Base-by-base conservation (phyloP, 768 basidiomycete species). In the Mycena indigotica region DNA sequence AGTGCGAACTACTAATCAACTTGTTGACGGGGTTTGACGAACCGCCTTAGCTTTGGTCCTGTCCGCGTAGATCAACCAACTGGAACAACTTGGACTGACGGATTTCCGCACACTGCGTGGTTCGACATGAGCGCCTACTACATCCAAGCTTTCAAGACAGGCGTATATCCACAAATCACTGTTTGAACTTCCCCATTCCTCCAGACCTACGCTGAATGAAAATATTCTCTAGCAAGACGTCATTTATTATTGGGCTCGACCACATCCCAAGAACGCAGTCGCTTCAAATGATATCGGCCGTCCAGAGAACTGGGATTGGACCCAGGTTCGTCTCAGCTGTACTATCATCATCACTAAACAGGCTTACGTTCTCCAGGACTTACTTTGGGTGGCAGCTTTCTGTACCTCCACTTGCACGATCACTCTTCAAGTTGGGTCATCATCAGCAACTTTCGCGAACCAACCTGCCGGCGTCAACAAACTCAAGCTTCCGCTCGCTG, bases 381-480 rank as follows among this genome's bases (percentile, higher is more conserved):
- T 77, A 16, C 77, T 91, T 58, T 92, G 85, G 83, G 87, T 81
- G 0, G 81, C 82, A 19, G 86, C 84, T 1, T 82, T 88, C 65
- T 75, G 84, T 28, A 82, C 80, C 4, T 75, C 75, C 3, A 70
- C 80, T 16, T 79, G 80, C 46, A 77, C 75, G 15, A 83, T 89
- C 49, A 80, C 77, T 15, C 75, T 90, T 45, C 74, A 74, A 23
- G 69, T 72, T 35, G 79, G 80, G 16, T 64, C 72, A 60, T 74
- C 77, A 5, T 69, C 72, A 35, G 66, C 71, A 51, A 75, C 74
- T 5, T 76, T 75, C 70, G 51, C 62, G 63, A 68, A 78, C 75
- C 74, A 79, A 55, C 35, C 69, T 57, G 63, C 75, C 8, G 88
- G 89, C 57, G 78, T 87, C 32, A 81, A 78, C 65, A 86, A 86